Base-by-base conservation (phyloP, 495 filamentous ascomycete genomes). In the Chaetomium tenue region DNA sequence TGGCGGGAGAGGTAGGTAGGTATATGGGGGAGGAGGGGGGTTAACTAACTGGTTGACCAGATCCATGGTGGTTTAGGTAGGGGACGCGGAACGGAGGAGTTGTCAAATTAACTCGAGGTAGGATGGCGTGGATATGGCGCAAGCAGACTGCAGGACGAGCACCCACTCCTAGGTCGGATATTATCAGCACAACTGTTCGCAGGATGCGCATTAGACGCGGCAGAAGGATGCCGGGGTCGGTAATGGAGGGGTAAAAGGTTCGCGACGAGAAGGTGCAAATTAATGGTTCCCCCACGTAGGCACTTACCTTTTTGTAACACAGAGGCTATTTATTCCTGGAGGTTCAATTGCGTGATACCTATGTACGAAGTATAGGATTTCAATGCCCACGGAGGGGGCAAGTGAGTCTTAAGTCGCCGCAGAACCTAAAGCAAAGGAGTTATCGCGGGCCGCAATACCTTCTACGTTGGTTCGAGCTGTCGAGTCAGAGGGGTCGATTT, bases 11-110 rank as follows among this genome's bases (percentile, higher is more conserved):
- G n/a, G 5, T 33, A 33, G 3, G 7, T 33, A 7, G 55, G 20
- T 25, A n/a, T 18, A 12, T 46, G 56, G 57, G 33, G 42, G n/a
- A n/a, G 60, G 26, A 46, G 22, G 40, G 58, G 55, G 58, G 65
- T 47, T 42, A 11, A 85, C 89, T 83, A 77, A 92, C 90, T 89
- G 86, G 78, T 92, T 91, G 68, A 93, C 89, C 68, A 92, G 82
- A 88, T 92, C 90, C 90, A 93, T 93, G 63, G 58, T 28, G 37
- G 66, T 52, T 23, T 70, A 25, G 61, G 62, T 70, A 25, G 61
- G 62, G 33, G 47, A 26, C n/a, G 50, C 28, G 58, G 47, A 20
- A 25, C 18, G 12, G 39, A 51, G 46, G 11, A 9, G 55, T 30
- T 37, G 33, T 37, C 9, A 37, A 37, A 9, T 37, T 37, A 37